Conservation (phyloP, 1,284 basidiomycete species). For the Taiwanofungus camphoratus region DNA sequence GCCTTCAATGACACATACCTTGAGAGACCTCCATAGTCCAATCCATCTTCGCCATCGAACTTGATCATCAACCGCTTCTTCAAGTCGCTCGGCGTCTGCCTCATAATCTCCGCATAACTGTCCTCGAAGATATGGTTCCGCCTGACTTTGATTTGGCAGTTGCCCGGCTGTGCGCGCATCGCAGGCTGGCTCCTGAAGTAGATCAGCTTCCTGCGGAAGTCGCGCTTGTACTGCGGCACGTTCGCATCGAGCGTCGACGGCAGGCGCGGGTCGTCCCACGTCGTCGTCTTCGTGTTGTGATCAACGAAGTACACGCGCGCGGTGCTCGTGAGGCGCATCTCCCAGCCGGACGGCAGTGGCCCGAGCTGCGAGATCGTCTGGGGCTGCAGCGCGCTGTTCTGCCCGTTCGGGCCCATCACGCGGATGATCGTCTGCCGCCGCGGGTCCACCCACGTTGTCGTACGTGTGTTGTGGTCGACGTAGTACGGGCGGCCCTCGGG, state of each 20-base stretch:
- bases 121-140: conserved; percentile 95
- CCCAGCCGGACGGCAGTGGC: conserved; percentile 94
- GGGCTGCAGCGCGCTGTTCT: conserved; percentile 69
- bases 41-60: conserved; percentile 97
- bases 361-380: conserved; percentile 88
- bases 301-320: conserved; percentile 96
- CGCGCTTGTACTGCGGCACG: conserved; percentile 99
- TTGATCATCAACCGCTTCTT: conserved; percentile 98
- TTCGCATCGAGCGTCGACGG: conserved; percentile 83
- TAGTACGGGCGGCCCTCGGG: conserved; percentile 98
- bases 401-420: conserved; percentile 71
- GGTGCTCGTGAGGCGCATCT: conserved; percentile 93
- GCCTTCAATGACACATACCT: conserved; percentile 40
- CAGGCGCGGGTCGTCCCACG: conserved; percentile 93
- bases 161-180: conserved; percentile 83
- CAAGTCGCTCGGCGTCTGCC: conserved; percentile 87
- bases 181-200: conserved; percentile 99
- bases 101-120: conserved; percentile 95
- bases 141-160: conserved; percentile 95
- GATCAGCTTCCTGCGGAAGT: conserved; percentile 97
- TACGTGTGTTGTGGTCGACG: conserved; percentile 93
- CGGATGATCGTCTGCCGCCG: conserved; percentile 78
- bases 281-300: conserved; percentile 93
- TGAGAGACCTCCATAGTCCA: conserved; percentile 97
- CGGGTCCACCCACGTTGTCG: conserved; percentile 98